These are phyloP conservation scores for Starmerella kuoi DNA, from an alignment of 805 yeast genomes.

Conservation along the genomic window DNA sequence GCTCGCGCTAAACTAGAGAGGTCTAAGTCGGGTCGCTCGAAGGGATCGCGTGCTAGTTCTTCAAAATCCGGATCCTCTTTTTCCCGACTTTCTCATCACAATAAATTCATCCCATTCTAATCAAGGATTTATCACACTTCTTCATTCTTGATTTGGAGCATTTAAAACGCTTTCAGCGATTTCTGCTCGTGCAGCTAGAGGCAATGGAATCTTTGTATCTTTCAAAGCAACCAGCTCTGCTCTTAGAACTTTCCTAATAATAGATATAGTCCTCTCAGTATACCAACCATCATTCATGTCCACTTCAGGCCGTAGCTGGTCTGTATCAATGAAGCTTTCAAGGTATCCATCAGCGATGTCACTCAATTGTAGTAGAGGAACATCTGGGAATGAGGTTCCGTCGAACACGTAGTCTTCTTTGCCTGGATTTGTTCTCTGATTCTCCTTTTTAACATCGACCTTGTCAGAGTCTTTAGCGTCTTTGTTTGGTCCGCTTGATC, in stretches of 20 bases:
- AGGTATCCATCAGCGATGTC: conserved; percentile 62
- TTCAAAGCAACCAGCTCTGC: conserved; percentile 33
- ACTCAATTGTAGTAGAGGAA: conserved; percentile 66
- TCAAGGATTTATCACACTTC: too few relatives aligned
- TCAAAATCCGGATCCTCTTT: too few relatives aligned
- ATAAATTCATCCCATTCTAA: too few relatives aligned
- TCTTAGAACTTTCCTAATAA: conserved; percentile 55
- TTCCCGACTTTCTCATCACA: too few relatives aligned
- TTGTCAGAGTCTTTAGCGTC: not conserved
- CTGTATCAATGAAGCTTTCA: conserved; percentile 32
- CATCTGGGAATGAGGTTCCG: conserved; percentile 56
- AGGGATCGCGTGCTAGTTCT: too few relatives aligned
- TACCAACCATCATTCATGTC: conserved; percentile 76
- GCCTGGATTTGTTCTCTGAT: not conserved
- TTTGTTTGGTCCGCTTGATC: not conserved
- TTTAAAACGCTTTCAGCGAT: too few relatives aligned
- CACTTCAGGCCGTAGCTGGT: conserved; percentile 33
- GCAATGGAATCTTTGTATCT: too few relatives aligned
- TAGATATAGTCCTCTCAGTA: conserved; percentile 45
- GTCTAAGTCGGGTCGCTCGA: too few relatives aligned
- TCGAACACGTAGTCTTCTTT: conserved; percentile 44
- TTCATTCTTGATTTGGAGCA: too few relatives aligned
- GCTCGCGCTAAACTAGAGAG: too few relatives aligned
- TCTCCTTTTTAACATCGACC: not conserved
- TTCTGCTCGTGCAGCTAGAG: too few relatives aligned